Evolutionary conservation across 2,329 filamentous ascomycete species (phyloP), one percentile per base, ranked within the genome.

Genomic region (Fusarium heterosporum): DNA sequence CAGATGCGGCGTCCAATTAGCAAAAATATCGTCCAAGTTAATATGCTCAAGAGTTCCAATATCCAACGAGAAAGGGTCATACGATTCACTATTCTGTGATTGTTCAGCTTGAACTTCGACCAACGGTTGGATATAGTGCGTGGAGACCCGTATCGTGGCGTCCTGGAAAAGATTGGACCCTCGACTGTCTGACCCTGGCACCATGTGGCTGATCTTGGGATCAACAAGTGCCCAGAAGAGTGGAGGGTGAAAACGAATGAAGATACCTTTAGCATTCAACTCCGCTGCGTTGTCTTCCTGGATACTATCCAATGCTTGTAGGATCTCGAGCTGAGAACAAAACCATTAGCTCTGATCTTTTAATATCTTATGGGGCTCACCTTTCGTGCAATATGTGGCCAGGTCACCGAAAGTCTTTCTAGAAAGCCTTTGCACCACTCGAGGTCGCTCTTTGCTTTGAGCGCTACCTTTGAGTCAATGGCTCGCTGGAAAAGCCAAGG

Each of bases 301-400:
- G 3, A 41, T 47, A 4, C 26, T 28, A 12, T 61, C 56, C 9
- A 61, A 6, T 3, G n/a, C 47, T 2, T 55, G 49, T 7, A 61
- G 19, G 1, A 61, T 39, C 1, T 61, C 56, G 12, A 61, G 58
- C 58, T 61, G n/a, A 4, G 2, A 13, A 13, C 11, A 6, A 3
- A 30, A 3, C 2, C 9, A 29, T 61, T 12, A 61, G 41, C 8
- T 6, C 7, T 3, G 4, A 22, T 3, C 11, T 3, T 4, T 5
- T 3, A 5, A 4, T 11, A 14, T n/a, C 10, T 10, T 6, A 3
- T 12, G 19, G 22, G 28, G 25, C 36, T 8, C 6, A 61, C 65
- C 48, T 68, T 68, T 11, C 61, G 50, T 1, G 40, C n/a, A 25
- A 68, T 47, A 25, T 68, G 65, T 1, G 64, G 64, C 65, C 65